Base-by-base conservation (phyloP, 2,329 filamentous ascomycete species). In the Exserohilum rostratum region DNA sequence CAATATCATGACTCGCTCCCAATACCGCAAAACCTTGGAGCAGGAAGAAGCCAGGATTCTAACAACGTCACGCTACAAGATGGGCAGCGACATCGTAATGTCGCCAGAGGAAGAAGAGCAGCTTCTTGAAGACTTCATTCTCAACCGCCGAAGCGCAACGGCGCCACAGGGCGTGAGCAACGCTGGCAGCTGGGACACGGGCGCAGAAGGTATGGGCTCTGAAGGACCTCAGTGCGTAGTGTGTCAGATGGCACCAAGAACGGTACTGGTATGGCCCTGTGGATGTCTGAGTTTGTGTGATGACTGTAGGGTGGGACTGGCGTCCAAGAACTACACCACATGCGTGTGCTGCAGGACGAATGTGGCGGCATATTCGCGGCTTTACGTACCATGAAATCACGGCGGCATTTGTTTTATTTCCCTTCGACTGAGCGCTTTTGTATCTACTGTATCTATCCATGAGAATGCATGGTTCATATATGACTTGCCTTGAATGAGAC, bases 251-350 rank as follows among this genome's bases (percentile, higher is more conserved):
- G 84, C 85, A n/a, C 87, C 92, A 3, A 83, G 95, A 15, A 96
- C 90, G 6, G 90, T 98, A 57, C 90, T 99, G 50, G 89, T 96
- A 2, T 98, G 95, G 95, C 95, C 95, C 0, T 99, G 95, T 73
- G 90, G 95, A 2, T 99, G 95, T 72, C 82, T 99, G 53, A 93
- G 91, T 64, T 82, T 98, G 11, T 98, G 95, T 72, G 95, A 99
- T 73, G 95, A 98, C 64, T 98, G 95, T 72, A 84, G 95, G 29
- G 90, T 98, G 31, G 93, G 91, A 38, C 82, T 98, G 58, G 95
- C 95, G 3, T 93, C 96, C 87, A 96, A 97, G 73, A 98, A 98
- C 73, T 98, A 96, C 73, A 91, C 93, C 61, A 96, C 91, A 71
- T 99, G 95, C 72, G 93, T 98, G 34, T 98, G 93, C 68, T 98